A percentile compares a stretch with the other conserved stretches of the same genome.
Conservation (phyloP, 2,329 filamentous ascomycete genomes). For the Epichloe gansuensis region DNA sequence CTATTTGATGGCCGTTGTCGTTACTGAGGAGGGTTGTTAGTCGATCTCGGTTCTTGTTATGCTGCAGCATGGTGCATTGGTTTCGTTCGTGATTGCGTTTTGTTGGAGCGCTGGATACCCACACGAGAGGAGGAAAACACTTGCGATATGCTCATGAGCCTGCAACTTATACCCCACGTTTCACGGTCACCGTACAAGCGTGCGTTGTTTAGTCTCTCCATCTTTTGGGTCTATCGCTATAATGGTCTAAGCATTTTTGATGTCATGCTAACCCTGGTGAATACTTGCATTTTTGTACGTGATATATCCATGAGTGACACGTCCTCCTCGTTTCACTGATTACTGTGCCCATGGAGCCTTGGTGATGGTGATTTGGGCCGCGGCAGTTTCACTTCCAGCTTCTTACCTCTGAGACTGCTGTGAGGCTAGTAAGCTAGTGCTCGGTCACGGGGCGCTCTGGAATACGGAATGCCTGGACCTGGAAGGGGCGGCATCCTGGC, state of each 20-base stretch:
- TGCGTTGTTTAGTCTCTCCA: slow-evolving; percentile 5
- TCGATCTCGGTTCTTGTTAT: slow-evolving; percentile 1
- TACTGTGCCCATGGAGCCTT: slow-evolving; percentile 35
- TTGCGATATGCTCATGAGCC: slow-evolving; percentile 13
- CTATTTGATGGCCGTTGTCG: slow-evolving; percentile 2
- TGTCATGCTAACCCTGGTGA: neutral
- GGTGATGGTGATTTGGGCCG: slow-evolving; percentile 28
- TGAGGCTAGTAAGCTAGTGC: slow-evolving; percentile 14
- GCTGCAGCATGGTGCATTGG: slow-evolving; percentile 4
- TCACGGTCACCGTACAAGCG: slow-evolving; percentile 4
- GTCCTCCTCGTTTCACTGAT: neutral
- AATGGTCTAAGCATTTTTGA: slow-evolving; percentile 6
- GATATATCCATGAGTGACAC: neutral
- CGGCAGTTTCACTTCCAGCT: slow-evolving; percentile 18
- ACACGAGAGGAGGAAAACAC: slow-evolving; percentile 12
- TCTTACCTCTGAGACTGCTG: slow-evolving; percentile 11
- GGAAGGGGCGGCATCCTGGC: slow-evolving; percentile 25
- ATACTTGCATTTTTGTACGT: neutral
- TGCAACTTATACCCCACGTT: slow-evolving; percentile 20
- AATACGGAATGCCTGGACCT: slow-evolving; percentile 27
- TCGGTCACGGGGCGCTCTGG: slow-evolving; percentile 21
- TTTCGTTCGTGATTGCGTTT: slow-evolving; percentile 11
- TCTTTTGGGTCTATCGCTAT: slow-evolving; percentile 7
- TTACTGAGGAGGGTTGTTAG: neutral
- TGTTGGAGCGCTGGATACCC: slow-evolving; percentile 21